These are phyloP conservation scores for Solanum hybrid DNA, from an alignment of 305 asterid genomes.

Conservation along the genomic window DNA sequence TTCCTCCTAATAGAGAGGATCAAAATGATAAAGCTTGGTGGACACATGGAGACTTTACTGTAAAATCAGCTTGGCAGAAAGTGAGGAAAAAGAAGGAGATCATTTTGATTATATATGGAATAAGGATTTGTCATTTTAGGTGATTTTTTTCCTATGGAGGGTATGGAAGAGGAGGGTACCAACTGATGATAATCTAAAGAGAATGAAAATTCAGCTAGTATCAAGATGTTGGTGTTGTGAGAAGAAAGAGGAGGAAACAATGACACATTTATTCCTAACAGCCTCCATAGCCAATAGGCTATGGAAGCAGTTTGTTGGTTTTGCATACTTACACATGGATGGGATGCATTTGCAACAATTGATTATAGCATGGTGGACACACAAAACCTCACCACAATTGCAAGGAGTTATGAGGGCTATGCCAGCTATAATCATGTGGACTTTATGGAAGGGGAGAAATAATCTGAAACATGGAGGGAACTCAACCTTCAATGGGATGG, in stretches of 20 bases:
- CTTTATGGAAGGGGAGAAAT: not conserved
- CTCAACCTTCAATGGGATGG: not conserved
- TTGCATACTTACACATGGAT: not conserved
- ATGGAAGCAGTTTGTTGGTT: not conserved
- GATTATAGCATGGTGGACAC: not conserved
- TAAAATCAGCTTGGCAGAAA: not conserved
- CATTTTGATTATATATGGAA: too few species aligned
- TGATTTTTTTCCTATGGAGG: not conserved
- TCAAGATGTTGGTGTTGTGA: not conserved
- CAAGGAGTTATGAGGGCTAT: not conserved
- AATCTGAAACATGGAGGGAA: not conserved
- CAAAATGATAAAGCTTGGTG: not conserved
- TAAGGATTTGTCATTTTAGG: too few species aligned
- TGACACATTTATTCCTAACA: too few species aligned
- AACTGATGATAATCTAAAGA: not conserved
- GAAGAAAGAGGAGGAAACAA: not conserved
- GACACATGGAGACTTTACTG: not conserved
- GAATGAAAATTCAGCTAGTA: not conserved
- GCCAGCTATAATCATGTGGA: not conserved
- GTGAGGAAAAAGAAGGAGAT: not conserved
- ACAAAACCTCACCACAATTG: not conserved
- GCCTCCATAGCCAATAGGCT: not conserved
- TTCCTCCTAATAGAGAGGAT: not conserved
- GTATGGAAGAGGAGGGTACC: not conserved
- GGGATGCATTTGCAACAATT: not conserved